Base-by-base conservation (phyloP, 345 rosid genomes). In the Abelmoschus esculentus region DNA sequence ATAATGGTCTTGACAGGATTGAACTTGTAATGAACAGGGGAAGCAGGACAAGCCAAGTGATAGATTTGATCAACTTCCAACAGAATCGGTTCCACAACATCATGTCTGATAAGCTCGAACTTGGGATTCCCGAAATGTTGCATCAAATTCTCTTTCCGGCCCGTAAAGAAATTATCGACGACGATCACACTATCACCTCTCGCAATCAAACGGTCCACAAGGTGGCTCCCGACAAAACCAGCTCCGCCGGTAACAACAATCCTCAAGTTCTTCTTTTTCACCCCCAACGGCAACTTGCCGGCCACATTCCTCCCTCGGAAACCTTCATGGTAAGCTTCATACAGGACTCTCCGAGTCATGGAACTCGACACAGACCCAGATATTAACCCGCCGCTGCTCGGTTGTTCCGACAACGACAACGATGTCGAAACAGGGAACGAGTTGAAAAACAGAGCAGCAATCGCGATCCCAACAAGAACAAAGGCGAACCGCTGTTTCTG, bases 41-140 rank as follows among this genome's bases (percentile, higher is more conserved):
- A 86, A 13, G 95, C 95, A 54, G 97, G 97, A 71, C 97, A 90
- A 38, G 97, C 93, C 78, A 88, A 70, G 66, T 90, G 97, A 72
- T 90, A 90, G 90, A 90, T 90, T 89, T 88, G 95, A 81, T 90
- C 97, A 31, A 90, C 95, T 73, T 90, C 97, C 28, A 90, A 73
- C 3, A 90, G 84, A 42, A 90, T 85, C 3, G 97, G 93, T 72
- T 88, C 92, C 0, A 90, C 97, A 0, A 88, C 95, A 71, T 90
- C 95, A 67, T 88, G 97, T 7, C 92, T 70, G 12, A 90, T 88
- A 15, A 90, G 85, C 76, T 90, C 97, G 44, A 90, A 88, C 82
- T 80, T 81, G 2, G 89, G 88, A 70, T 90, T 88, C 34, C 90
- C 89, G 15, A 88, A 83, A 72, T 86, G 95, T 42, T 88, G 95